Evolutionary conservation across 2,329 filamentous ascomycete species (phyloP).

Genomic region (Phaeosphaeriaceae sp.): DNA sequence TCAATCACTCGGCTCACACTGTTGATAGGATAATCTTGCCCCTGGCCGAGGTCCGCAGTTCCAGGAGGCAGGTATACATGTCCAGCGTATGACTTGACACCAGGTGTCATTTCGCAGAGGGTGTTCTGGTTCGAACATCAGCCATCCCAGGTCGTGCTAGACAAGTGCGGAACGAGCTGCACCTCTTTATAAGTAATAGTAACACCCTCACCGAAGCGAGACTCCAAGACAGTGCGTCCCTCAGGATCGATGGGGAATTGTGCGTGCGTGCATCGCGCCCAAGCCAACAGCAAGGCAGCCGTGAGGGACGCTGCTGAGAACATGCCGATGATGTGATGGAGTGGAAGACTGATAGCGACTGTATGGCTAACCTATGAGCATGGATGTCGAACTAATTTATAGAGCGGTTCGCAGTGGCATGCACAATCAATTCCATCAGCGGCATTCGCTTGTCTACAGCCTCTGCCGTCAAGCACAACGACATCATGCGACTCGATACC

Average conservation of each 20-base stretch:
- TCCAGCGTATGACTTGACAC: constrained; percentile 61
- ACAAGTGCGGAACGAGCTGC: background rate
- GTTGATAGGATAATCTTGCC: constrained; percentile 29
- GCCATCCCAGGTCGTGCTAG: background rate
- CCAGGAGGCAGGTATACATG: constrained; percentile 49
- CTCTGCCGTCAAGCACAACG: background rate
- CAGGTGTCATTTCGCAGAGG: constrained; percentile 61
- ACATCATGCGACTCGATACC: background rate
- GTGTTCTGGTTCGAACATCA: constrained; percentile 35
- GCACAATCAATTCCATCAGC: background rate
- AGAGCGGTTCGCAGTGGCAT: background rate
- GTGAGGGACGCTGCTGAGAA: constrained; percentile 2
- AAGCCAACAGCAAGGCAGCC: constrained; percentile 11
- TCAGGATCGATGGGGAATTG: constrained; percentile 20
- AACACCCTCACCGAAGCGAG: constrained; percentile 29
- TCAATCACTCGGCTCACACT: constrained; percentile 2
- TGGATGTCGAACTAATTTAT: background rate
- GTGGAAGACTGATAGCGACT: background rate
- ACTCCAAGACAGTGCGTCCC: constrained; percentile 23
- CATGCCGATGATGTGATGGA: constrained; percentile 2
- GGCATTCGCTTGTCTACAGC: background rate
- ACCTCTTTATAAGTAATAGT: constrained; percentile 37
- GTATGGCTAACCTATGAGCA: background rate
- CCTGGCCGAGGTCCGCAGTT: constrained; percentile 24
- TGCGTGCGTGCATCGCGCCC: constrained; percentile 11